phyloP scores from a whole-genome alignment of 2,329 filamentous ascomycete genomes.

The Neofusicoccum umdonicola region DNA sequence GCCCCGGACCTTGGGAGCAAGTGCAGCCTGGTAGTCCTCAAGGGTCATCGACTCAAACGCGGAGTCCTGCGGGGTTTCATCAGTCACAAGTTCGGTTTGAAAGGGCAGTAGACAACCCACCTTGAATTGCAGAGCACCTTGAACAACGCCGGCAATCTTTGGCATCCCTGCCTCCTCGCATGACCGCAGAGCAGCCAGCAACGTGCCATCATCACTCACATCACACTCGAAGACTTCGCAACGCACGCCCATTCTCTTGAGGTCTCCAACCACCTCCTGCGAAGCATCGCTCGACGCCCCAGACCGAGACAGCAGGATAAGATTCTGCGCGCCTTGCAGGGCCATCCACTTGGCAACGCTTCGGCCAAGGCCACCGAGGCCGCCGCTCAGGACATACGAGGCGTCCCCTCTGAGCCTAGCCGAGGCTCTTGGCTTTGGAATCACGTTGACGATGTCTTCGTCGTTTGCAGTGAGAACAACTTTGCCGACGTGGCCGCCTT shows the following conservation, averaged over 20 bases:
- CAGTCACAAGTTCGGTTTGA: neutral
- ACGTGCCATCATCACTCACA: neutral
- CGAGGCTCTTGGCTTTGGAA: neutral
- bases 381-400: constrained; percentile 29
- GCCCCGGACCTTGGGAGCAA: constrained; percentile 34
- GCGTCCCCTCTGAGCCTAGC: neutral
- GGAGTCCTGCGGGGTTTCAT: constrained; percentile 9
- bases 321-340: constrained; percentile 24
- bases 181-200: neutral
- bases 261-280: neutral
- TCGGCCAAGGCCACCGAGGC: constrained; percentile 29
- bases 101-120: neutral
- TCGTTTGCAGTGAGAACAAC: constrained; percentile 20
- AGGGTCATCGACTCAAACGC: constrained; percentile 18
- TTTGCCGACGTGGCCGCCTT: constrained; percentile 31
- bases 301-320: constrained; percentile 27
- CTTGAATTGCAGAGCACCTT: constrained; percentile 28
- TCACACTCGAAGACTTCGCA: constrained; percentile 12
- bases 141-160: constrained; percentile 26
- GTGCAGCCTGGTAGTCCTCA: constrained; percentile 18
- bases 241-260: neutral
- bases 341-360: constrained; percentile 28
- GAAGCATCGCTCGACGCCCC: constrained; percentile 24
- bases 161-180: neutral
- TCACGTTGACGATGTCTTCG: constrained; percentile 2